A percentile compares a stretch with the other conserved stretches of the same genome.
phyloP scores from a whole-genome alignment of 1,139 yeast species.

The Pichia norvegensis region DNA sequence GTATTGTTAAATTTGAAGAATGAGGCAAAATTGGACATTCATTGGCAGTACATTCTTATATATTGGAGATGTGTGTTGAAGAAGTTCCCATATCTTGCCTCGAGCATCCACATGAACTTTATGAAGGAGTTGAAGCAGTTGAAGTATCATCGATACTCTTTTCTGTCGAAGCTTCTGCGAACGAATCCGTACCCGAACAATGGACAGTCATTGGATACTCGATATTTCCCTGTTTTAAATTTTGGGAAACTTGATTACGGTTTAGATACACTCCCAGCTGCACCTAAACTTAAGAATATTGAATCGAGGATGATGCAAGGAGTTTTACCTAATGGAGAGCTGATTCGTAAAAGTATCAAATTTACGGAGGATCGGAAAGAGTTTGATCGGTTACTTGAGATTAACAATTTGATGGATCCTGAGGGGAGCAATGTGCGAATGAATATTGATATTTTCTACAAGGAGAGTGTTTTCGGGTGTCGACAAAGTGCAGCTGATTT shows the following conservation, averaged over 20 bases:
- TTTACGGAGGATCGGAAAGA: conserved; percentile 14
- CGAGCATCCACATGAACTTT: conserved; percentile 9
- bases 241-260: conserved; percentile 9
- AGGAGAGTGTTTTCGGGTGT: conserved; percentile 13
- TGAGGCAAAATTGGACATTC: conserved; percentile 7
- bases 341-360: conserved; percentile 17
- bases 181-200: conserved; percentile 5
- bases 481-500: conserved; percentile 6
- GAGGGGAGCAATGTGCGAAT: conserved; percentile 11
- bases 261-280: conserved; percentile 8
- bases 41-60: conserved; percentile 13
- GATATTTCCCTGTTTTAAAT: conserved; percentile 10
- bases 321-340: conserved; percentile 19
- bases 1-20: conserved; percentile 8
- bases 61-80: conserved; percentile 20
- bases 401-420: conserved; percentile 14
- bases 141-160: conserved; percentile 9
- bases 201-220: neutral
- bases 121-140: conserved; percentile 7
- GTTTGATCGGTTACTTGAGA: conserved; percentile 12
- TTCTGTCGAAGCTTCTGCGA: conserved; percentile 6
- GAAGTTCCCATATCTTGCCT: conserved; percentile 18
- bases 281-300: conserved; percentile 17
- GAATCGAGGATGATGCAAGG: conserved; percentile 21
- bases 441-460: conserved; percentile 18